Evolutionary conservation across 305 asterid genomes (phyloP).

Genomic region (Andrographis paniculata): DNA sequence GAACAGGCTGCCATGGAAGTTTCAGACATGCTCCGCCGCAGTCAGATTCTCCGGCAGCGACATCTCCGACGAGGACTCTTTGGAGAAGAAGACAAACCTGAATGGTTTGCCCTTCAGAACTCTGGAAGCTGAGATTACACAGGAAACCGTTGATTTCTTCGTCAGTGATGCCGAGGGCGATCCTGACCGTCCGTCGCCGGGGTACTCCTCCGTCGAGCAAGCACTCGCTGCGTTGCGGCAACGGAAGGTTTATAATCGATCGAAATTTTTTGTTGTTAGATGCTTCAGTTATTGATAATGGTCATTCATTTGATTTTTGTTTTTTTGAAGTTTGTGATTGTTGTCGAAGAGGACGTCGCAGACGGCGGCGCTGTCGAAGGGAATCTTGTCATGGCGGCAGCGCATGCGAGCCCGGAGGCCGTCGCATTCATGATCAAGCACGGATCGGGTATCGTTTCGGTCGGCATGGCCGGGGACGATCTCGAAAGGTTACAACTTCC

Average conservation of each 20-base stretch:
- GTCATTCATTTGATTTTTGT: not conserved
- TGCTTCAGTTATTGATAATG: not conserved
- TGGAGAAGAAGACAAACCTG: slow-evolving; percentile 13
- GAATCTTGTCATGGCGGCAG: slow-evolving; percentile 74
- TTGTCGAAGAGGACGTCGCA: slow-evolving; percentile 45
- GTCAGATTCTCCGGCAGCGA: slow-evolving; percentile 28
- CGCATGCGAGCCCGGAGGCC: slow-evolving; percentile 30
- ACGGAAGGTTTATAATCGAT: slow-evolving; percentile 39
- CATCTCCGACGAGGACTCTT: slow-evolving; percentile 17
- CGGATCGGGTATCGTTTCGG: slow-evolving; percentile 82
- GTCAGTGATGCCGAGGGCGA: slow-evolving; percentile 86
- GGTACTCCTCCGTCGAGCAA: slow-evolving; percentile 60
- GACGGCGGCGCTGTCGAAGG: slow-evolving; percentile 60
- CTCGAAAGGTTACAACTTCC: slow-evolving; percentile 67
- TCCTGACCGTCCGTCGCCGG: slow-evolving; percentile 73
- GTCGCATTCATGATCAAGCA: slow-evolving; percentile 59
- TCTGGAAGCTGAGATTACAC: slow-evolving; percentile 53
- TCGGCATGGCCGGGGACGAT: slow-evolving; percentile 72
- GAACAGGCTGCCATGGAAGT: slow-evolving; percentile 19
- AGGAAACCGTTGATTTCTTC: slow-evolving; percentile 62
- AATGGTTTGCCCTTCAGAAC: slow-evolving; percentile 41
- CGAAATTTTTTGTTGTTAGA: not conserved
- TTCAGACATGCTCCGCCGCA: slow-evolving; percentile 24
- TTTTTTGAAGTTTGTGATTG: slow-evolving; percentile 63
- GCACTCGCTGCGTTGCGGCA: slow-evolving; percentile 52